Evolutionary conservation across 805 yeast genomes (phyloP).

Genomic region (Kluyveromyces wickerhamii): DNA sequence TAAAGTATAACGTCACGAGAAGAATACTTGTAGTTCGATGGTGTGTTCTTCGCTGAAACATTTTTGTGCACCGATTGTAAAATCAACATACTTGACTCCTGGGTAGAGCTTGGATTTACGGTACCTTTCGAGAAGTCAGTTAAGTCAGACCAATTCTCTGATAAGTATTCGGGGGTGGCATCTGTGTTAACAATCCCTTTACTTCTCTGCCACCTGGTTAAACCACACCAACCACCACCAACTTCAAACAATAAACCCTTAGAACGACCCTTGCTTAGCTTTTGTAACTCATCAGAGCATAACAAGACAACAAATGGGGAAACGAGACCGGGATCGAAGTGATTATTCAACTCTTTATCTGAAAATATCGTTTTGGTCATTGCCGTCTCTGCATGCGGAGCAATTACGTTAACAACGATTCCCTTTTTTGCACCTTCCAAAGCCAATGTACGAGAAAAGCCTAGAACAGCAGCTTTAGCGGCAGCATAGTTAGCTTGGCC

Average conservation of each 20-base stretch:
- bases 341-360: slow-evolving; percentile 62
- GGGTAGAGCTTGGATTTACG: slow-evolving; percentile 44
- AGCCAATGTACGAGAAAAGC: slow-evolving; percentile 79
- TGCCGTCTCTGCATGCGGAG: slow-evolving; percentile 97
- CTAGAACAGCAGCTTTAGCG: slow-evolving; percentile 84
- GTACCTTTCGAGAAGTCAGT: slow-evolving; percentile 54
- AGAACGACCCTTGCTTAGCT: slow-evolving; percentile 23
- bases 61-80: slow-evolving; percentile 49
- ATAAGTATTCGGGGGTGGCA: slow-evolving; percentile 58
- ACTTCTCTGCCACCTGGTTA: slow-evolving; percentile 91
- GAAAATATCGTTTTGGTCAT: slow-evolving; percentile 88
- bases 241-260: slow-evolving; percentile 83
- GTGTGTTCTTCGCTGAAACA: slow-evolving; percentile 34
- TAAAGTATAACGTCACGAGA: slow-evolving; percentile 72
- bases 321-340: slow-evolving; percentile 79
- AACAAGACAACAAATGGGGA: slow-evolving; percentile 83
- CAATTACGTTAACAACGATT: slow-evolving; percentile 73
- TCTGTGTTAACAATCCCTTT: slow-evolving; percentile 64
- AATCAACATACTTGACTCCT: slow-evolving; percentile 76
- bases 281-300: slow-evolving; percentile 62
- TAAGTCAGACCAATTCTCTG: slow-evolving; percentile 58
- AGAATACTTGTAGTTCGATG: slow-evolving; percentile 44
- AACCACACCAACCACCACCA: slow-evolving; percentile 96
- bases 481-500: slow-evolving; percentile 96
- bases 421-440: slow-evolving; percentile 78